Evolutionary conservation across 2,329 filamentous ascomycete genomes (phyloP), one percentile per base, ranked within the genome.

Genomic region (Aspergillus quadrilineatus): DNA sequence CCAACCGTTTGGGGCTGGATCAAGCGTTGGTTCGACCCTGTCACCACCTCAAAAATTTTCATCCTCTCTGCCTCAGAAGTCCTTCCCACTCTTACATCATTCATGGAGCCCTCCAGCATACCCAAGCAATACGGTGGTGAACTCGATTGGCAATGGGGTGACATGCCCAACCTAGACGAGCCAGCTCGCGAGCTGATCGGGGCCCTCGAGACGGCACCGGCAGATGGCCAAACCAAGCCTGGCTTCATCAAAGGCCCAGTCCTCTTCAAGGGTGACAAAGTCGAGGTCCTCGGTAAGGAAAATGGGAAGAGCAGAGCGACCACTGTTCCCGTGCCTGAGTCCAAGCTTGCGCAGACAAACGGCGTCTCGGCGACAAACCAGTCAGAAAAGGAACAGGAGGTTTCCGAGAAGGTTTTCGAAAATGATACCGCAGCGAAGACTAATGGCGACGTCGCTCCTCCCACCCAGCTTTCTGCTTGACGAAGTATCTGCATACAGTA

Each of bases 41-140:
- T 92, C 60, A 97, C 93, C 34, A 90, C 92, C 3, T 94, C 90
- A 67, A 97, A 97, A 79, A 97, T 97, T 72, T 96, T 96, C 73
- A 94, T 97, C 65, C 84, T 97, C 53, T 81, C 82, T 47, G 79
- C 85, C 7, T 70, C 83, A 54, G 90, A 96, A 73, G 88, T 95
- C 52, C 83, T 87, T 64, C 79, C 87, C 14, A 93, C 90, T 1
- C 84, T 97, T 28, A 83, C 87, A 62, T 80, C 85, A 53, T 97
- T 93, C 75, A 91, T 97, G 70, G 89, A 96, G 52, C 80, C 84
- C 0, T 81, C 84, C 52, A 90, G 93, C 73, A 92, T 97, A 60
- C 93, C 93, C 15, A 92, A 90, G 72, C 85, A 88, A 71, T 97
- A 96, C 70, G 93, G 93, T 58, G 93, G 93, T 44, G 83, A 90